Evolutionary conservation across 2,329 filamentous ascomycete genomes (phyloP), one percentile per base, ranked within the genome.

Genomic region (Colletotrichum filicis): DNA sequence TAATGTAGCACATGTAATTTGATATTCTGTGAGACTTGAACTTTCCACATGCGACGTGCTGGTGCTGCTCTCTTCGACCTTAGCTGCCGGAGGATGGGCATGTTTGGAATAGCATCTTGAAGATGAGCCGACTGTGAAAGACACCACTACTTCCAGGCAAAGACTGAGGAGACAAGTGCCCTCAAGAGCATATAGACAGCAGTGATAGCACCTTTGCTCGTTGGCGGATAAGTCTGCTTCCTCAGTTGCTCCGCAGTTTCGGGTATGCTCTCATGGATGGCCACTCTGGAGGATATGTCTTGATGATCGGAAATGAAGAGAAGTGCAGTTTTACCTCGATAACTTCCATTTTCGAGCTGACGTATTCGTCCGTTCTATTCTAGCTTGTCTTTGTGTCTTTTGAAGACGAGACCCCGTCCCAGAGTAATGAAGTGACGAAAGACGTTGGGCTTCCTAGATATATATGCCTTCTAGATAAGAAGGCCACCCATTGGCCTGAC

Each of bases 401-500:
- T 7, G 1, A 7, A 12, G 14, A 3, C 5, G 5, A 19, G 37
- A 19, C 19, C 5, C 14, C 14, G 6, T 42, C 5, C 14, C 37
- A 42, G 14, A 42, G 12, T 19, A 2, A 3, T 16, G 3, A 1
- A 7, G 7, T 3, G 14, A 42, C 2, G 14, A 19, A 16, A 19
- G 9, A 42, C 1, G 5, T 2, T 19, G 37, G 37, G 37, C 14
- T 42, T 42, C 14, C 37, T 42, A 7, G 5, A 42, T 42, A 42
- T 2, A 3, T 12, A 19, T 42, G 2, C 16, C 37, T 42, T 7
- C 6, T 2, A 19, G 2, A 19, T 3, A 42, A 1, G 73, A 73
- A 46, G 74, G 76, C 0, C 76, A 77, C 0, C 74, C 76, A 0
- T 77, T 76, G 1, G 77, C 67, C 1, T 78, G 63, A 9, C 73